Evolutionary conservation across 2,329 filamentous ascomycete species (phyloP).

Genomic region (Phaeosphaeriaceae sp.): DNA sequence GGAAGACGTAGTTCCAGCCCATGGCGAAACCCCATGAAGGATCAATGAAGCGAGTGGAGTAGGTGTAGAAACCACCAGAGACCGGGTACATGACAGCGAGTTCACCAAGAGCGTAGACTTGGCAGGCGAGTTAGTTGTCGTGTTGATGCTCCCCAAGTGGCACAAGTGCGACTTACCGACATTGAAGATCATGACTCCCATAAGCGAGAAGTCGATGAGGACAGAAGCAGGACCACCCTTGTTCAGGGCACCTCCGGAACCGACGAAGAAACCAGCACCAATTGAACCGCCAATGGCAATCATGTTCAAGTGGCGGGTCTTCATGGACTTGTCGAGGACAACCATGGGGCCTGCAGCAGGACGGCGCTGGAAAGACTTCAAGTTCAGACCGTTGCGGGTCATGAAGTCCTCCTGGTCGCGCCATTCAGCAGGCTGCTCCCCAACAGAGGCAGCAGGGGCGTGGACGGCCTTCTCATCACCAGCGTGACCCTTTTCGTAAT

Average conservation of each 20-base stretch:
- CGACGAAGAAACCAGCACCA: slow-evolving; percentile 70
- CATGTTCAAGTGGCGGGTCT: slow-evolving; percentile 68
- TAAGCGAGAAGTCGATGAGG: slow-evolving; percentile 51
- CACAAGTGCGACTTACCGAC: slow-evolving; percentile 38
- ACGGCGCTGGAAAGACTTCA: slow-evolving; percentile 45
- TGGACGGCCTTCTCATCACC: slow-evolving; percentile 37
- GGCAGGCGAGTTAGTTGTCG: slow-evolving; percentile 51
- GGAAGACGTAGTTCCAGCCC: slow-evolving; percentile 49
- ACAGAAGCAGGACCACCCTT: slow-evolving; percentile 54
- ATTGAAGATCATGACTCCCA: slow-evolving; percentile 51
- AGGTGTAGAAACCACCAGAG: slow-evolving; percentile 62
- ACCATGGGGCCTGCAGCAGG: slow-evolving; percentile 28
- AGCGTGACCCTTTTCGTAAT: slow-evolving; percentile 34
- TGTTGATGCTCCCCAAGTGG: slow-evolving; percentile 3
- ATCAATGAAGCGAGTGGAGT: slow-evolving; percentile 58
- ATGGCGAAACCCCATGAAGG: slow-evolving; percentile 54
- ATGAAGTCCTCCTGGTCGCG: slow-evolving; percentile 42
- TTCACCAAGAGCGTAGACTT: slow-evolving; percentile 58
- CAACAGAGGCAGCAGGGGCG: slow-evolving; percentile 10
- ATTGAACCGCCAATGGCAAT: slow-evolving; percentile 70
- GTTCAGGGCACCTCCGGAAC: slow-evolving; percentile 63
- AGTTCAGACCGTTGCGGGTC: slow-evolving; percentile 47
- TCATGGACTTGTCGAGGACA: slow-evolving; percentile 56
- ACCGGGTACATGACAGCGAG: slow-evolving; percentile 68
- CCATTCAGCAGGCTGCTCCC: slow-evolving; percentile 25